Base-by-base conservation (phyloP, 192 early-diverging fungal species). In the Backusella westeae region DNA sequence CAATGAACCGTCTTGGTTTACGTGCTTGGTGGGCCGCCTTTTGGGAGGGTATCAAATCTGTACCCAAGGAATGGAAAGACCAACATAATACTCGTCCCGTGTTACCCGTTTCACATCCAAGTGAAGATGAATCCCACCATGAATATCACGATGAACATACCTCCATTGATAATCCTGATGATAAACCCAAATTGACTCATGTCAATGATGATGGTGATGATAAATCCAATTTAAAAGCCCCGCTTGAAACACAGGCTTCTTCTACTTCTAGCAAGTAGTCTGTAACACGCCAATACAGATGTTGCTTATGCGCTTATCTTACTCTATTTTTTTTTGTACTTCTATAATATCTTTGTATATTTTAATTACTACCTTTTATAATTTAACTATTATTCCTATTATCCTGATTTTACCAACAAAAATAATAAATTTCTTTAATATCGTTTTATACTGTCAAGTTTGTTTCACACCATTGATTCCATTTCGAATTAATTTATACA, bases 1-100 rank as follows among this genome's bases (percentile, higher is more conserved):
- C 78, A 9, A 34, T 76, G 29, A 75, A 82, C 36, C 74, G 81
- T 29, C 69, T 81, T 21, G 81, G 78, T 59, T 3, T 75, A 44
- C 67, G 53, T 9, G 23, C 17, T 21, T 78, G 81, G 77, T 79
- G 10, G 34, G 32, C 42, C 1, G 36, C 17, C 5, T 41, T 46
- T 9, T 46, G 63, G 49, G 49, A 66, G 0, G 67, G 68, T 3
- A 12, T 82, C 9, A 65, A 36, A 19, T 32, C 23, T 1, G 23
- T 80, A 17, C 75, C 73, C 1, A 42, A 32, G 26, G 56, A 69
- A 66, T 80, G 78, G 73, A 72, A 39, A 34, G 41, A 69, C 6
- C 73, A 74, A 35, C 19, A 26, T 15, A 39, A 6, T 1, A 36
- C n/a, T 23, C 68, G 35, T 26, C 68, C 19, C 7, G 38, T 36